phyloP scores from a whole-genome alignment of 1,139 yeast genomes.

The Hemisphaericaspora xylanilytica region DNA sequence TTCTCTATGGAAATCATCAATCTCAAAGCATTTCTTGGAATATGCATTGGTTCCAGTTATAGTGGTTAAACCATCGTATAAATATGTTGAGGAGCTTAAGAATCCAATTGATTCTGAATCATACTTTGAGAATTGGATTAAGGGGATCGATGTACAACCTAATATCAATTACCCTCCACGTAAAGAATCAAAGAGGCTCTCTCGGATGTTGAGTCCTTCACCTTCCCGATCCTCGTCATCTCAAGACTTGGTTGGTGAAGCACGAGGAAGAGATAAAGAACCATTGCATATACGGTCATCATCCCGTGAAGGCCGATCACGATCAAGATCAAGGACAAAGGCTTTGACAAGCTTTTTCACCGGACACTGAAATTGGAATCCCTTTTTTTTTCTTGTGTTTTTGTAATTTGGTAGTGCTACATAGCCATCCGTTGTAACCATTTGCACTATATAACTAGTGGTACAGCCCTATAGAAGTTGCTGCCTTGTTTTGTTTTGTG shows the following conservation, averaged over 20 bases:
- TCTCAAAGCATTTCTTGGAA: conserved; percentile 63
- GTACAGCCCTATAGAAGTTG: too few relatives aligned
- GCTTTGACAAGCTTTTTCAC: conserved; percentile 2
- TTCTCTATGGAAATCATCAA: conserved; percentile 34
- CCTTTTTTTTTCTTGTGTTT: too few relatives aligned
- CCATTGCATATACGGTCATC: neutral
- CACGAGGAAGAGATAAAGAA: conserved; percentile 11
- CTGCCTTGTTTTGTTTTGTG: too few relatives aligned
- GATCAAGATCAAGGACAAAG: conserved; percentile 3
- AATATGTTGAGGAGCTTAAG: conserved; percentile 27
- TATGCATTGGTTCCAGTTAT: conserved; percentile 69
- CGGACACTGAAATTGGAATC: neutral
- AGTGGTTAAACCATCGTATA: conserved; percentile 58
- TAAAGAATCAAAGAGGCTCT: conserved; percentile 9
- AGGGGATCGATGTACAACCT: conserved; percentile 21
- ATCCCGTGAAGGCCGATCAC: conserved; percentile 1
- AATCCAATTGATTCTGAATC: conserved; percentile 27
- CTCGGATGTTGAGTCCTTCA: conserved; percentile 17
- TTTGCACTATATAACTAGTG: too few relatives aligned
- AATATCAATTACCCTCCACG: conserved; percentile 17
- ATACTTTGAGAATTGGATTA: conserved; percentile 34
- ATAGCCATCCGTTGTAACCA: too few relatives aligned
- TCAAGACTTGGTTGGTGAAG: conserved; percentile 14
- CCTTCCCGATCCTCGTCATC: conserved; percentile 18
- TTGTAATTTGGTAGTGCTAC: too few relatives aligned